Evolutionary conservation across 768 basidiomycete genomes (phyloP).

Genomic region (Fomitopsis pulvina): DNA sequence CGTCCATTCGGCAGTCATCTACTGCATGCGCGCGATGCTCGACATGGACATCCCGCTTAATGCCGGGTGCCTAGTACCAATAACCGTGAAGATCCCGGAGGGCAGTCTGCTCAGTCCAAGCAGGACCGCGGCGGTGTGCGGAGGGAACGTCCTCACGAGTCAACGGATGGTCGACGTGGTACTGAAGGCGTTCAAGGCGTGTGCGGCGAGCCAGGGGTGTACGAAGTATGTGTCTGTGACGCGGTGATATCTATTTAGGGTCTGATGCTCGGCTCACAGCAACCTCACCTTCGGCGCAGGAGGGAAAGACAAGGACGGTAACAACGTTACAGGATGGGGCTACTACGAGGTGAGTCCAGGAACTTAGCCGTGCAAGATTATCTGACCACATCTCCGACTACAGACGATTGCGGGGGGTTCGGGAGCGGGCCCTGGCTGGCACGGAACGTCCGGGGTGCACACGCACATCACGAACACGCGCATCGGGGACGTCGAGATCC

Average conservation of each 20-base stretch:
- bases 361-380: neutral
- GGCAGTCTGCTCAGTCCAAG: slow-evolving; percentile 77
- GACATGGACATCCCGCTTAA: slow-evolving; percentile 88
- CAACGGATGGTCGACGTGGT: slow-evolving; percentile 96
- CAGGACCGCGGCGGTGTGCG: slow-evolving; percentile 85
- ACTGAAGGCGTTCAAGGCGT: slow-evolving; percentile 85
- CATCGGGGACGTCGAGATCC: slow-evolving; percentile 89
- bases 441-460: slow-evolving; percentile 90
- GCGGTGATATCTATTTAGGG: neutral
- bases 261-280: slow-evolving; percentile 28
- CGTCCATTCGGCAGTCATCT: slow-evolving; percentile 82
- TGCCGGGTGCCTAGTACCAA: slow-evolving; percentile 86
- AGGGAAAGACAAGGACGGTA: slow-evolving; percentile 79
- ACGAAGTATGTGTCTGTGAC: slow-evolving; percentile 58
- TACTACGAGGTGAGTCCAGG: slow-evolving; percentile 47
- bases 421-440: slow-evolving; percentile 85
- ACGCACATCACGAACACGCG: slow-evolving; percentile 92
- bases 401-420: slow-evolving; percentile 93
- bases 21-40: slow-evolving; percentile 85
- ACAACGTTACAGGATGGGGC: slow-evolving; percentile 76
- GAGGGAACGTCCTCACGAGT: slow-evolving; percentile 86
- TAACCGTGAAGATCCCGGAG: slow-evolving; percentile 77
- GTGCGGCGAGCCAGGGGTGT: slow-evolving; percentile 89
- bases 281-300: slow-evolving; percentile 88
- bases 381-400: neutral